phyloP scores from a whole-genome alignment of 257 asterid species.

The Nemophila menziesii region DNA sequence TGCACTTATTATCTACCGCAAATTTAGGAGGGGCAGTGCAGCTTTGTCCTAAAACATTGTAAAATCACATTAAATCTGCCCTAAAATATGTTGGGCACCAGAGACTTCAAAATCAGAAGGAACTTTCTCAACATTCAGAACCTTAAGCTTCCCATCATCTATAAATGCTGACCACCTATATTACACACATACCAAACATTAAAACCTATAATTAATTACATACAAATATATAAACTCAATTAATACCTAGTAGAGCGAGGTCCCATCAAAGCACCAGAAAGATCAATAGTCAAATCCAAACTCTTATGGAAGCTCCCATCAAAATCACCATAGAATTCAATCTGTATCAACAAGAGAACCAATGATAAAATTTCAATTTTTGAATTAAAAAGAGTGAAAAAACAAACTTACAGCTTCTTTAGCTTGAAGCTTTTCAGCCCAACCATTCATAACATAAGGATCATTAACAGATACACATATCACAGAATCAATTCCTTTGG shows the following conservation, averaged over 20 bases:
- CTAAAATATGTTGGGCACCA: constrained; percentile 68
- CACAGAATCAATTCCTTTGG: constrained; percentile 80
- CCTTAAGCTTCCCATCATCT: constrained; percentile 76
- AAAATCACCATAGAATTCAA: constrained; percentile 92
- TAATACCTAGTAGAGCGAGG: constrained; percentile 74
- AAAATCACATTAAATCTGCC: constrained; percentile 41
- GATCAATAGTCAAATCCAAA: constrained; percentile 62
- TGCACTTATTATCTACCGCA: not conserved
- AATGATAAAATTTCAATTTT: constrained; percentile 22
- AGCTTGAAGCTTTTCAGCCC: constrained; percentile 92
- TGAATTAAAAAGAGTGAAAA: not conserved
- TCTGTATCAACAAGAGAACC: constrained; percentile 35
- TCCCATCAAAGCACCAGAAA: constrained; percentile 81
- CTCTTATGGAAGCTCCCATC: constrained; percentile 94
- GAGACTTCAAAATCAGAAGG: constrained; percentile 86
- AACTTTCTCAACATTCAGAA: constrained; percentile 65
- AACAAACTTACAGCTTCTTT: constrained; percentile 61
- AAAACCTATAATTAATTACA: not conserved
- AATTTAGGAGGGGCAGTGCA: not conserved
- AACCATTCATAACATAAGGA: constrained; percentile 73
- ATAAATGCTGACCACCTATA: constrained; percentile 91
- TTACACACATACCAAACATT: not conserved
- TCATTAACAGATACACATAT: constrained; percentile 87
- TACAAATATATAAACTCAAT: too few relatives aligned
- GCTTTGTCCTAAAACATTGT: not conserved